Percentiles rank a stretch among this genome's conserved stretches.
These are phyloP conservation scores for Colletotrichum theobromicola DNA, from an alignment of 2,329 filamentous ascomycete genomes.

Conservation along the genomic window DNA sequence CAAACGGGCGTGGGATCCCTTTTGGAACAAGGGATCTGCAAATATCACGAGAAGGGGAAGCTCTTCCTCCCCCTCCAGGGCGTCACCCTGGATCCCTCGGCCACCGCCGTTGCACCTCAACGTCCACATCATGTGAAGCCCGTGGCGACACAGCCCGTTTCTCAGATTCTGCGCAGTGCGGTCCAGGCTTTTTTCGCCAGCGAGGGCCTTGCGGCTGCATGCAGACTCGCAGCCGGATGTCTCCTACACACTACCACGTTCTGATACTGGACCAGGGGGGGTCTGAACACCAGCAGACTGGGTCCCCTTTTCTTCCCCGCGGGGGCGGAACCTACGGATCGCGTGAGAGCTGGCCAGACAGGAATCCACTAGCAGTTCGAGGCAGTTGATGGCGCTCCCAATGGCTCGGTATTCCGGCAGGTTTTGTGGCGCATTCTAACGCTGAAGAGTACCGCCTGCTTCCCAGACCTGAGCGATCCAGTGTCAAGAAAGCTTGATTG, in stretches of 20 bases:
- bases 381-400: not conserved
- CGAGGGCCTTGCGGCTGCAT: not conserved
- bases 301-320: not conserved
- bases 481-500: not conserved
- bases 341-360: not conserved
- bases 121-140: not conserved
- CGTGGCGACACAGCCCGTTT: constrained; percentile 7
- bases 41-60: not conserved
- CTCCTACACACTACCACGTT: constrained; percentile 9
- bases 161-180: not conserved
- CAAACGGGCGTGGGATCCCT: not conserved
- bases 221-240: not conserved
- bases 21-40: not conserved
- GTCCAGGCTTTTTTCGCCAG: not conserved
- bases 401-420: not conserved
- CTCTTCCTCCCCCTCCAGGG: not conserved
- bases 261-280: not conserved
- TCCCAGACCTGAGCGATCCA: not conserved
- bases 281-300: constrained; percentile 3
- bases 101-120: not conserved
- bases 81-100: not conserved
- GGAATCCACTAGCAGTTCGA: not conserved
- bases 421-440: not conserved
- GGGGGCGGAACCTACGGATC: not conserved
- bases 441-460: not conserved